Percentiles rank a stretch among this genome's conserved stretches.
Conservation (phyloP, 257 asterid genomes). For the Gentiana dahurica region DNA sequence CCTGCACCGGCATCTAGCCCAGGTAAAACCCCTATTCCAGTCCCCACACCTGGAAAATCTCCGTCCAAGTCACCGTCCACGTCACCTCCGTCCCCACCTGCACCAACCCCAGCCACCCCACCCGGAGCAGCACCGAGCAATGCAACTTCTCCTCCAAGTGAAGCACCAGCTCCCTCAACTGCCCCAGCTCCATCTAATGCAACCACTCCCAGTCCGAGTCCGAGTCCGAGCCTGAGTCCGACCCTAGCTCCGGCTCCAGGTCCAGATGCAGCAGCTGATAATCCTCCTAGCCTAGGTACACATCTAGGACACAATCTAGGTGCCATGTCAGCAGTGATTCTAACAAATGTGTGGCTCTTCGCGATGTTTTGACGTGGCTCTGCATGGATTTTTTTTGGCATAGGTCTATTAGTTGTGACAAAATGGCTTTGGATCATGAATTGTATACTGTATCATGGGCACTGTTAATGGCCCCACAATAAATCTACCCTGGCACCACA, state of each 20-base stretch:
- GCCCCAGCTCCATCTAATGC: neutral
- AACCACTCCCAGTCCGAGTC: constrained; percentile 10
- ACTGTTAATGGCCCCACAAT: too few relatives aligned
- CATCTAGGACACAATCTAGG: constrained; percentile 4
- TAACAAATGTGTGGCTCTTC: constrained; percentile 6
- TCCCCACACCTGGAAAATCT: constrained; percentile 3
- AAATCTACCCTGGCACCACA: too few relatives aligned
- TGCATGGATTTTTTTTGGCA: too few relatives aligned
- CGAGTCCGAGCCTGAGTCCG: constrained; percentile 1
- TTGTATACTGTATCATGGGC: too few relatives aligned
- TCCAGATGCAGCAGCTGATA: constrained; percentile 10
- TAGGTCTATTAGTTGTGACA: too few relatives aligned
- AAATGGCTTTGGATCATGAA: too few relatives aligned
- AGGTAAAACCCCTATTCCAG: neutral
- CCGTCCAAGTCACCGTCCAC: neutral
- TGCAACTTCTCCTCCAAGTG: constrained; percentile 6
- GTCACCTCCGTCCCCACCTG: constrained; percentile 8
- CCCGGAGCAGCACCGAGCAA: neutral
- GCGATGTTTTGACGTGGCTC: too few relatives aligned
- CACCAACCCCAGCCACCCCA: constrained; percentile 12
- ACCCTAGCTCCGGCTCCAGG: constrained; percentile 12
- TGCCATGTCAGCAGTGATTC: neutral
- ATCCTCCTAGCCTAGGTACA: neutral
- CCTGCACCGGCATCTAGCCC: constrained; percentile 3
- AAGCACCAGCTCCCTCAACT: too few relatives aligned